Evolutionary conservation across 192 early-diverging fungal species (phyloP), one percentile per base, ranked within the genome.

Genomic region (Phlyctochytrium bullatum): DNA sequence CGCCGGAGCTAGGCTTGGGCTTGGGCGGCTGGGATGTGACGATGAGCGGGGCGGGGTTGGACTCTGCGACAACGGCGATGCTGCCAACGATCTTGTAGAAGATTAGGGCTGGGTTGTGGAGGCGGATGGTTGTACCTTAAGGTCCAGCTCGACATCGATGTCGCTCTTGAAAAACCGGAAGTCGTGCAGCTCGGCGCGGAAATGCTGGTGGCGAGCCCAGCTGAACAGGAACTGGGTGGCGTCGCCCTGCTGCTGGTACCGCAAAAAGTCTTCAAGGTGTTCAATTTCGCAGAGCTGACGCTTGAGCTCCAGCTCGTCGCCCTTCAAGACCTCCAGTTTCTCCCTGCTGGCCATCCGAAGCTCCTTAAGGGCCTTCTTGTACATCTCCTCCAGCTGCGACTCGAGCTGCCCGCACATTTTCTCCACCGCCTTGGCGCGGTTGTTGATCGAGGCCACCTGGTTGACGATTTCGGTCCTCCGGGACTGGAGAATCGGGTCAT

Each of bases 91-190:
- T 20, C 40, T 14, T 47, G 40, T 20, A 6, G 10, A 20, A 47
- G 10, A 47, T 6, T 20, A 1, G 17, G 65, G 28, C 16, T 24
- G 16, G n/a, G 61, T 28, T 3, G 33, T 3, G 2, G 30, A 17
- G 33, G 33, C 34, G 27, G 34, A 40, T 54, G 64, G 73, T n/a
- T 56, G 58, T 56, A 85, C 81, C 67, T 79, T 83, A 24, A 76
- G 75, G 75, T 87, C 86, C 36, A 86, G 61, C 66, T 78, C 72
- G 31, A 87, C 86, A 61, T 87, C 86, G 61, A 87, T 83, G 30
- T 64, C 57, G 47, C 78, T 69, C 24, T 75, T 64, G 62, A 87
- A 87, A 60, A 71, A 79, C 66, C 70, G 64, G 67, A 87, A 86
- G 59, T 87, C 86, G 62, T 80, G 80, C 61, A 87, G 56, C 50